Base-by-base conservation (phyloP, 305 asterid genomes). In the Fraxinus latifolia region DNA sequence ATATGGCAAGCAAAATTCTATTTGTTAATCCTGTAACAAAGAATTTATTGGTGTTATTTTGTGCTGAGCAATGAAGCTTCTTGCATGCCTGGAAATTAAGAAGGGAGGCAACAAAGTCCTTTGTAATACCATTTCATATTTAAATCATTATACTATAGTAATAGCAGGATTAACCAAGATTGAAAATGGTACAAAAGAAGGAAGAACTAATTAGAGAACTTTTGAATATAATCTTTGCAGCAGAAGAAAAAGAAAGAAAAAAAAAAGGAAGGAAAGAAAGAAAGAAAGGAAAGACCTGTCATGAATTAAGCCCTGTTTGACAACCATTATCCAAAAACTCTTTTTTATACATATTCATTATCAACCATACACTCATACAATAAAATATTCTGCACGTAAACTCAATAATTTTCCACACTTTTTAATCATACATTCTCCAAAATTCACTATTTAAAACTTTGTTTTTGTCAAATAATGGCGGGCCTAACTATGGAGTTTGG, bases 221-320 rank as follows among this genome's bases (percentile, higher is more conserved):
- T 77, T 74, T 73, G 85, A 37, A 37, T 4, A 53, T 19, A 71
- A 67, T n/a, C 58, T 34, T 53, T 33, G 73, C 77, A 60, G 77
- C 71, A 37, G 39, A 81, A 80, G 23, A 29, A 67, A 27, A 12
- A 4, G 55, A 44, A 44, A 62, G 19, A 4, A 14, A 44, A 0
- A 12, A 67, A 67, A 8, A 8, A 8, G 1, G 14, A 9, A 25
- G 11, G 23, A 50, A 47, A 34, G 5, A 31, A 67, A 62, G 72
- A 62, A 62, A 8, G 32, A 29, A 29, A 68, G 37, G 74, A 68
- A 68, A 27, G 37, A 31, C 14, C 39, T 4, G 1, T 70, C 39
- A 27, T 70, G 39, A 70, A 70, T 70, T 70, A 31, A 42, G 50
- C 50, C 50, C 50, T 11, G 14, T 42, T 42, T 42, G 50, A 42